phyloP scores from a whole-genome alignment of 305 asterid species.

The Fraxinus greggii region DNA sequence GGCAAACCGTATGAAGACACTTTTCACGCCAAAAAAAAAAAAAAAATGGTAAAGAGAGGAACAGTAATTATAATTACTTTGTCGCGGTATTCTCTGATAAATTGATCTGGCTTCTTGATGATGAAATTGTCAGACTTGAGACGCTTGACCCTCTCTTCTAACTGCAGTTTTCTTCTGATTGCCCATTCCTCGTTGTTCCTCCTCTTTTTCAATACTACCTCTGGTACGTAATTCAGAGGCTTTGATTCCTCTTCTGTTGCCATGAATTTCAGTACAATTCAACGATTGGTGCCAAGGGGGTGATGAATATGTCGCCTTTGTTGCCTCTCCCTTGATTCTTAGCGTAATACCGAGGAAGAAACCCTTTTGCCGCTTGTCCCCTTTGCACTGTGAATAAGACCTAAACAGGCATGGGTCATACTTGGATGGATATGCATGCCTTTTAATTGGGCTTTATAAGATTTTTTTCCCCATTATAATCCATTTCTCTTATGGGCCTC shows the following conservation, averaged over 20 bases:
- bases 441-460: background rate
- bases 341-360: background rate
- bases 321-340: background rate
- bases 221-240: conserved; percentile 62
- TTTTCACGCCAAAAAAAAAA: background rate
- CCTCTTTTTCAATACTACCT: conserved; percentile 87
- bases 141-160: conserved; percentile 65
- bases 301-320: background rate
- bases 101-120: conserved; percentile 88
- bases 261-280: conserved; percentile 23
- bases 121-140: conserved; percentile 39
- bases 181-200: conserved; percentile 94
- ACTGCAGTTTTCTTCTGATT: conserved; percentile 61
- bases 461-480: background rate
- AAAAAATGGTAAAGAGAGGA: background rate
- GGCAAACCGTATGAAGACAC: background rate
- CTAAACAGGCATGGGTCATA: background rate
- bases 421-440: background rate
- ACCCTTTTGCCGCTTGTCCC: background rate
- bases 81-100: conserved; percentile 74
- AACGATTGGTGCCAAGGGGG: background rate
- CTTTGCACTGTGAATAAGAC: background rate
- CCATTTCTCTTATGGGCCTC: background rate
- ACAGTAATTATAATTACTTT: conserved; percentile 36
- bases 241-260: conserved; percentile 56